Percentiles rank a stretch among this genome's conserved stretches.
These are phyloP conservation scores for Quercus variabilis DNA, from an alignment of 306 rosid genomes.

Conservation along the genomic window DNA sequence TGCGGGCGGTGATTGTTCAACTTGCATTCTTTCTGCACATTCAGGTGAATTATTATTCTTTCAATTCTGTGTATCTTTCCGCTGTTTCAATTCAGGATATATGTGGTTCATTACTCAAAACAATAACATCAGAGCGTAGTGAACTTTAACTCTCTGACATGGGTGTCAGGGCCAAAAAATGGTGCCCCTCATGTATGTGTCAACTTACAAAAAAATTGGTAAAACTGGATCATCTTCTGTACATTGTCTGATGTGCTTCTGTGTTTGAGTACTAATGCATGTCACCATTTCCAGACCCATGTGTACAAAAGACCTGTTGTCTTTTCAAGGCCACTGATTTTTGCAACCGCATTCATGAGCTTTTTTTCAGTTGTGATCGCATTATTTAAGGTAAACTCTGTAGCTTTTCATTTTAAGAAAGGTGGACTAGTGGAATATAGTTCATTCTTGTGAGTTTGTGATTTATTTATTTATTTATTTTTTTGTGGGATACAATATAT, in stretches of 20 bases:
- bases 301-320: constrained; percentile 77
- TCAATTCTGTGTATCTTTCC: not conserved
- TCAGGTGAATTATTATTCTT: constrained; percentile 50
- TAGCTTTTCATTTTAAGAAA: constrained; percentile 1
- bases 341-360: constrained; percentile 95
- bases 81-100: not conserved
- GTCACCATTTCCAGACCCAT: constrained; percentile 53
- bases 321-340: constrained; percentile 74
- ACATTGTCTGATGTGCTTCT: constrained; percentile 15
- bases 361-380: constrained; percentile 98
- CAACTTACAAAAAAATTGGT: not conserved
- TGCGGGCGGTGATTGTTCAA: constrained; percentile 95
- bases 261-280: constrained; percentile 24
- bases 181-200: not conserved
- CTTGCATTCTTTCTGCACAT: constrained; percentile 95
- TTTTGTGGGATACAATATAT: not conserved
- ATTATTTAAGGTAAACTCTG: constrained; percentile 72
- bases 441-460: not conserved
- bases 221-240: constrained; percentile 8
- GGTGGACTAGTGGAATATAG: not conserved
- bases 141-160: not conserved
- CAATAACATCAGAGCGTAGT: not conserved
- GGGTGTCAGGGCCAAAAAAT: not conserved
- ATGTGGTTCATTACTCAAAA: not conserved
- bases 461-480: not conserved